phyloP scores from a whole-genome alignment of 2,329 filamentous ascomycete species.

The Colletotrichum horii region DNA sequence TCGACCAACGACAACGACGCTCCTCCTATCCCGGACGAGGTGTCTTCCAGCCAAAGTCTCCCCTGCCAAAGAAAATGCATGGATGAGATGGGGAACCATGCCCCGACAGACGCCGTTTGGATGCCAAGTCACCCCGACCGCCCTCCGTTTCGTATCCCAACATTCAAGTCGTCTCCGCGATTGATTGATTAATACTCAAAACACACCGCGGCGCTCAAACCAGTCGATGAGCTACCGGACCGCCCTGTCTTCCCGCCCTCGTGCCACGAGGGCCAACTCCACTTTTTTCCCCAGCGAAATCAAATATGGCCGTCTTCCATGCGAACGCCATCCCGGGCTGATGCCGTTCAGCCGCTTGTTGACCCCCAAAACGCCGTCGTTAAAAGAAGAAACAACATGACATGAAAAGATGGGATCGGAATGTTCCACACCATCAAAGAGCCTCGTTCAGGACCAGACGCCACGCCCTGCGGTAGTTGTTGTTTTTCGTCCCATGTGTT shows the following conservation, averaged over 20 bases:
- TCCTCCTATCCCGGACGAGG: conserved; percentile 17
- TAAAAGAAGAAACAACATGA: conserved; percentile 10
- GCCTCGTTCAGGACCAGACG: not conserved
- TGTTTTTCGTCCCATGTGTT: not conserved
- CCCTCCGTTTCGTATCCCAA: conserved; percentile 20
- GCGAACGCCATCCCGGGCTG: conserved; percentile 18
- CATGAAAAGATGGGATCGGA: conserved; percentile 19
- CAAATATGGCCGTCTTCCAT: conserved; percentile 19
- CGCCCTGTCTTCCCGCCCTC: not conserved
- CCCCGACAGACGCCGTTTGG: conserved; percentile 20
- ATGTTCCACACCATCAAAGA: not conserved
- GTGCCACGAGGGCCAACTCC: conserved; percentile 5
- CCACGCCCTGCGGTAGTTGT: not conserved
- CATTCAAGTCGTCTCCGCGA: conserved; percentile 22
- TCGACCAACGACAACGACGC: conserved; percentile 10
- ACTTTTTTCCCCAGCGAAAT: conserved; percentile 17
- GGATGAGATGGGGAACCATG: conserved; percentile 4
- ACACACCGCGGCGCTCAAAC: conserved; percentile 19
- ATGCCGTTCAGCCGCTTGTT: conserved; percentile 19
- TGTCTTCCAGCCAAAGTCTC: conserved; percentile 9
- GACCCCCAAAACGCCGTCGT: conserved; percentile 18
- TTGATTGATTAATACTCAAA: conserved; percentile 22
- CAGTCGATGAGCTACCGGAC: conserved; percentile 19
- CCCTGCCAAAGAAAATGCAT: conserved; percentile 18
- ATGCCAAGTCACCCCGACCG: conserved; percentile 17